Conservation (phyloP, 129 eudicot genomes). For the sunflower (Helianthus annuus) region HanXRQr2.0-SUNRISE NC_035448.2:176019185-176019684, state of each 20-base stretch:
- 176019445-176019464: slow-evolving; percentile 78
- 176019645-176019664: not conserved
- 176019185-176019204: slow-evolving; percentile 41
- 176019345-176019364: slow-evolving; percentile 68
- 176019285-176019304: slow-evolving; percentile 96
- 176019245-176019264: slow-evolving; percentile 94
- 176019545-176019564: slow-evolving; percentile 91
- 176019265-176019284: slow-evolving; percentile 79
- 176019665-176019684: slow-evolving; percentile 5
- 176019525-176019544: slow-evolving; percentile 92
- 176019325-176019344: slow-evolving; percentile 85
- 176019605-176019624: slow-evolving; percentile 46
- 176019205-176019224: slow-evolving; percentile 44
- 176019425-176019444: slow-evolving; percentile 98
- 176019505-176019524: slow-evolving; percentile 70
- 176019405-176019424: slow-evolving; percentile 97
- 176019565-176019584: slow-evolving; percentile 93
- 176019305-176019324: slow-evolving; percentile 90
- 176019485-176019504: slow-evolving; percentile 82
- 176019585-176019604: slow-evolving; percentile 93
- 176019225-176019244: slow-evolving; percentile 70
- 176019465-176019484: slow-evolving; percentile 94
- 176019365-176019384: slow-evolving; percentile 84
- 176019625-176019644: not conserved
- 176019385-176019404: slow-evolving; percentile 83